Base-by-base conservation (phyloP, 345 rosid species). In the Ceriops decandra region DNA sequence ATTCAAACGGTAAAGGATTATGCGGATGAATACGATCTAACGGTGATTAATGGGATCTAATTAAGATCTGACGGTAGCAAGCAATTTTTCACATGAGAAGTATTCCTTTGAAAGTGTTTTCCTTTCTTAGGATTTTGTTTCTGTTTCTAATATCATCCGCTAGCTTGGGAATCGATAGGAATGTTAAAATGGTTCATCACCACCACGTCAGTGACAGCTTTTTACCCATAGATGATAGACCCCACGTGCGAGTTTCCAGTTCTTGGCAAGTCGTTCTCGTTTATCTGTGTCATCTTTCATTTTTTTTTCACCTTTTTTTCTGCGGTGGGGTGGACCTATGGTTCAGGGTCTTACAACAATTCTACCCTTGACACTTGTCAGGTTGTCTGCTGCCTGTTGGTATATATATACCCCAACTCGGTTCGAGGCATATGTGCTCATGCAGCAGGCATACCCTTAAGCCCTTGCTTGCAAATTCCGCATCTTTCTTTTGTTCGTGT, bases 181-280 rank as follows among this genome's bases (percentile, higher is more conserved):
- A 38, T 54, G 30, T 8, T 13, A 54, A 22, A 54, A 26, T 9
- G 58, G 36, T 32, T 17, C 28, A 3, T 20, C 2, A 62, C 73
- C 46, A 9, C 66, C 71, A 73, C 77, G 86, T 71, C 67, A 77
- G 78, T 72, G 85, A 73, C 83, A 83, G 86, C 85, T 76, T 67
- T 36, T 7, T 11, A 7, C 26, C 2, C 26, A 19, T 8, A 53
- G 6, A 31, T 31, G 6, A 31, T 31, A 51, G 30, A 33, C 13
- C 57, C 71, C 85, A 81, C 79, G 73, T 78, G 80, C 54, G 19
- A n/a, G 16, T 17, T 63, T 30, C 61, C 4, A 27, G 27, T 7
- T 33, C 7, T 13, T 9, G n/a, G 2, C 7, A 11, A 36, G n/a
- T 22, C 28, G 20, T 15, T 21, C 35, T 60, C 10, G 15, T 6